Base-by-base conservation (phyloP, 768 basidiomycete genomes). In the Boletus reticulatus region DNA sequence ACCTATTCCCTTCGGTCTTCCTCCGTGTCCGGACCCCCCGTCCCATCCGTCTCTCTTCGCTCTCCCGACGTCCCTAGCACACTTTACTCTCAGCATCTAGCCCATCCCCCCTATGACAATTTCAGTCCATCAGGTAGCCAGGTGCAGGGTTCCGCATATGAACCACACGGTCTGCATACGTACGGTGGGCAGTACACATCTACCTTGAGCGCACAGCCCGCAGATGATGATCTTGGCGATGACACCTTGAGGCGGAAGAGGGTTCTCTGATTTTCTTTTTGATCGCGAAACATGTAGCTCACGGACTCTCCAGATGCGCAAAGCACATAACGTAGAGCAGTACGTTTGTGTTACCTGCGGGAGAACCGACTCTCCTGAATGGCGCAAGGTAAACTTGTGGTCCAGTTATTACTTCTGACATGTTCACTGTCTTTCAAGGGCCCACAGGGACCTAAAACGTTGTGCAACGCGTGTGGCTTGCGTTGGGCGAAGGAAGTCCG, bases 401-500 rank as follows among this genome's bases (percentile, higher is more conserved):
- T 24, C n/a, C 13, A 29, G 29, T 17, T 39, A 6, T 44, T 12
- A 11, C 14, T 34, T 1, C 16, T 42, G n/a, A 51, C 27, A 76
- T 58, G 48, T 55, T 64, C 59, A 60, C 24, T 24, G 5, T 20
- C 22, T 55, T 56, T 48, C 32, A 60, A 91, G 91, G 96, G 96
- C 12, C 96, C 96, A 1, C 79, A 84, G 52, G 96, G 96, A 36
- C 94, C 96, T 1, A 99, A 98, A 75, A 97, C 96, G n/a, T 75
- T 98, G 6, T 98, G 96, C 77, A 97, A 98, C 72, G 94, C 94
- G 3, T 97, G 96, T 61, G 95, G 95, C 24, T 74, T 98, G 39
- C 81, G 94, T 51, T 96, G 93, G 92, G 94, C 94, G 29, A 96
- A 97, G 74, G 74, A 82, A 57, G 73, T 79, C 38, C 81, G 82